Percentiles rank a stretch among this genome's conserved stretches.
Conservation (phyloP, 441 rosid genomes). For the Cnidoscolus chayamansa region DNA sequence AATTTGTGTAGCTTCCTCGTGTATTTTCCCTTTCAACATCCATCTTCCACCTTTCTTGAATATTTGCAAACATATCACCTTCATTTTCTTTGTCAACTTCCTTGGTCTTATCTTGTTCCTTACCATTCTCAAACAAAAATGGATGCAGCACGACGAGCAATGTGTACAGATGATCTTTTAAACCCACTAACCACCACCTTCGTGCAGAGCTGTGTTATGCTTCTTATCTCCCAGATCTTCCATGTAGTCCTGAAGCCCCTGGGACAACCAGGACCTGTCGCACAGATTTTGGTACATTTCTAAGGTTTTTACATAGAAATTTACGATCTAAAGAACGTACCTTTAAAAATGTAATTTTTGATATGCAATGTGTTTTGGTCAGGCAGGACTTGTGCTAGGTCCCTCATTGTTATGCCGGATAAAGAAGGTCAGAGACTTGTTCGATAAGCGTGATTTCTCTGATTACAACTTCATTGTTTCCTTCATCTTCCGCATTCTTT, state of each 20-base stretch:
- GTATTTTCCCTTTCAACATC: neutral
- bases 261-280: slow-evolving; percentile 70
- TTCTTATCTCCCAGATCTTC: slow-evolving; percentile 60
- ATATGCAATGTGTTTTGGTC: slow-evolving; percentile 9
- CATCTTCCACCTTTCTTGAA: neutral
- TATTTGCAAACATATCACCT: neutral
- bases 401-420: slow-evolving; percentile 58
- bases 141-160: slow-evolving; percentile 24
- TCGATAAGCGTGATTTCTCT: slow-evolving; percentile 49
- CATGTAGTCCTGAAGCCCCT: slow-evolving; percentile 58
- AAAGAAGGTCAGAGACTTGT: slow-evolving; percentile 32
- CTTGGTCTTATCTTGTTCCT: neutral
- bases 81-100: neutral
- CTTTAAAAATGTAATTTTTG: neutral
- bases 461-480: slow-evolving; percentile 46
- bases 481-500: slow-evolving; percentile 49
- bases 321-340: neutral
- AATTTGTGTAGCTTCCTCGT: neutral
- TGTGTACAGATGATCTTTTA: slow-evolving; percentile 31
- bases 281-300: slow-evolving; percentile 52
- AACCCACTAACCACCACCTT: slow-evolving; percentile 52
- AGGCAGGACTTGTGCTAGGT: slow-evolving; percentile 79
- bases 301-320: neutral
- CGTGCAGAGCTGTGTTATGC: slow-evolving; percentile 51
- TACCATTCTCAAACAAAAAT: slow-evolving; percentile 13